These are phyloP conservation scores for Vitis rotundifolia DNA, from an alignment of 164 flowering plant species.

Conservation along the genomic window DNA sequence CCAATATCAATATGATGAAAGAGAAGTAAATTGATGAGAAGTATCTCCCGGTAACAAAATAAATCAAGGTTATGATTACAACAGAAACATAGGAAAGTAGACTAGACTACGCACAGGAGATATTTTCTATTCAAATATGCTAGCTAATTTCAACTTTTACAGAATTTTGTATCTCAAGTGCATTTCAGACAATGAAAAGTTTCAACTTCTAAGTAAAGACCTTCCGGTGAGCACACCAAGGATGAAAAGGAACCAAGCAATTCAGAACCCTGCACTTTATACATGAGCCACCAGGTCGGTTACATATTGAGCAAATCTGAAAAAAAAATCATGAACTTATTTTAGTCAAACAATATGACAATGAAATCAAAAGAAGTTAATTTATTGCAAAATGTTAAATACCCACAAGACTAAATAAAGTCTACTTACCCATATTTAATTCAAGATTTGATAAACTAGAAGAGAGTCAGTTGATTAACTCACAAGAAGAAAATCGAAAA, in stretches of 20 bases:
- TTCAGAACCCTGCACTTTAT: constrained; percentile 49
- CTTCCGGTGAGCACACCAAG: constrained; percentile 80
- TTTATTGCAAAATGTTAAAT: background rate
- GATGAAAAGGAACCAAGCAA: constrained; percentile 56
- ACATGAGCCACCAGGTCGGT: constrained; percentile 58
- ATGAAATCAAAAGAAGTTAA: background rate
- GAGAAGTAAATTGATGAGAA: background rate
- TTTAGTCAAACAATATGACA: background rate
- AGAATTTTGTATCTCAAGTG: too few species aligned
- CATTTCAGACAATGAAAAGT: too few species aligned
- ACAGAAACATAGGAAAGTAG: background rate
- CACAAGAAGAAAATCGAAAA: too few species aligned
- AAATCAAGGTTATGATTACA: background rate
- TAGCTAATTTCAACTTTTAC: background rate
- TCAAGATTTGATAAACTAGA: background rate
- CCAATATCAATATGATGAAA: background rate
- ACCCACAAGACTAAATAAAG: background rate
- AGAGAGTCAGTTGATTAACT: too few species aligned
- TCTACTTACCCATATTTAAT: background rate
- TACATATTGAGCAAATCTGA: constrained; percentile 64
- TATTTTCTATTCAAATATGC: background rate
- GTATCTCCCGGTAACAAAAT: background rate
- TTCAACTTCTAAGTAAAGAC: constrained; percentile 19
- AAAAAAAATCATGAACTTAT: constrained; percentile 5
- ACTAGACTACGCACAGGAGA: background rate